phyloP scores from a whole-genome alignment of 257 asterid genomes.

The Euphrasia confusa region DNA sequence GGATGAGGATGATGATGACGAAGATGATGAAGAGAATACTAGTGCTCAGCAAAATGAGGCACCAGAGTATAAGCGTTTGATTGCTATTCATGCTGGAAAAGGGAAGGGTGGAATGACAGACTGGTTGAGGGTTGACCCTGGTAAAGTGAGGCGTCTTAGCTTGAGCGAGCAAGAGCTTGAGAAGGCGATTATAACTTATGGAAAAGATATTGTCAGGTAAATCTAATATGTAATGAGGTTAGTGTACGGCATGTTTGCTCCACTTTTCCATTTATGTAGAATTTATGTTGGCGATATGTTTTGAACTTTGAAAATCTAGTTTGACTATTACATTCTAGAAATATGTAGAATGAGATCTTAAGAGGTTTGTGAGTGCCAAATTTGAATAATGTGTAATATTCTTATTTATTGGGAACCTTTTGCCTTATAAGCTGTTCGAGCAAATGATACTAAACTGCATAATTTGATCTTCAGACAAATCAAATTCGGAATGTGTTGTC shows the following conservation, averaged over 20 bases:
- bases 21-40: conserved; percentile 39
- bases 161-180: conserved; percentile 90
- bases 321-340: not conserved
- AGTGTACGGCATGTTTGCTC: conserved; percentile 4
- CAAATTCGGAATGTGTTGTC: too few relatives aligned
- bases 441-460: not conserved
- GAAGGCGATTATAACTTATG: conserved; percentile 60
- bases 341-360: conserved; percentile 16
- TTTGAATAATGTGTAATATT: not conserved
- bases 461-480: not conserved
- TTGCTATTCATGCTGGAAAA: conserved; percentile 89
- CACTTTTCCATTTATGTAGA: not conserved
- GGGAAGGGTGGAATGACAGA: conserved; percentile 72
- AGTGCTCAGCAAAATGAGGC: conserved; percentile 34
- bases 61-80: conserved; percentile 59
- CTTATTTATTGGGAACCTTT: not conserved
- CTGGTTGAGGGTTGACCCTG: conserved; percentile 61
- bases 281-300: conserved; percentile 1
- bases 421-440: not conserved
- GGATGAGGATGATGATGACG: conserved; percentile 35
- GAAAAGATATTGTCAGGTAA: conserved; percentile 72
- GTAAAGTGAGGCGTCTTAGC: conserved; percentile 87
- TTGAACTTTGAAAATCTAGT: not conserved
- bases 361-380: not conserved
- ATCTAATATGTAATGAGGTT: conserved; percentile 15